Conservation (phyloP, 2,329 filamentous ascomycete genomes). For the Sporothrix sp. region DNA sequence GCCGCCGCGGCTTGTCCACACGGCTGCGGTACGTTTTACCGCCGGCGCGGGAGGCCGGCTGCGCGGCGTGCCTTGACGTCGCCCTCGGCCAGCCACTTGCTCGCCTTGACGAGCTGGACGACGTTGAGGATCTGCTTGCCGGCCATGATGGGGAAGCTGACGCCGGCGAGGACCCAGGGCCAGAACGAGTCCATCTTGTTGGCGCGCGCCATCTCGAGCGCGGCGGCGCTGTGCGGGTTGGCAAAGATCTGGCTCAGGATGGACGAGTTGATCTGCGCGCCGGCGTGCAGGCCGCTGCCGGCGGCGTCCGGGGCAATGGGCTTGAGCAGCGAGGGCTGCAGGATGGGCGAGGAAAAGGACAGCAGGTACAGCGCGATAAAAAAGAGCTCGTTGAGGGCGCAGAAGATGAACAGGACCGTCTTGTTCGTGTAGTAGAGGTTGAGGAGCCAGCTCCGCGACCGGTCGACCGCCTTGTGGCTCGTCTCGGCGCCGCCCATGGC, state of each 20-base stretch:
- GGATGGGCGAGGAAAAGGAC: conserved; percentile 83
- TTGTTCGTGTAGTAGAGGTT: conserved; percentile 97
- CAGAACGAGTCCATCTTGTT: conserved; percentile 64
- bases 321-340: conserved; percentile 74
- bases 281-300: conserved; percentile 49
- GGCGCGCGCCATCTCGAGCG: conserved; percentile 81
- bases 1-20: too few species aligned
- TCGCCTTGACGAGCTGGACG: conserved; percentile 87
- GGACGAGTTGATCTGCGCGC: conserved; percentile 60
- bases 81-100: conserved; percentile 86
- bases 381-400: conserved; percentile 86
- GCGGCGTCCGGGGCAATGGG: conserved; percentile 38
- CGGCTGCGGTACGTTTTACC: too few species aligned
- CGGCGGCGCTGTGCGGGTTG: conserved; percentile 83
- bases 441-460: conserved; percentile 76
- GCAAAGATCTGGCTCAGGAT: conserved; percentile 68
- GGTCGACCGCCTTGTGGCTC: conserved; percentile 90
- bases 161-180: conserved; percentile 70
- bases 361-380: conserved; percentile 98
- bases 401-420: conserved; percentile 86
- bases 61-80: conserved; percentile 58
- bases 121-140: conserved; percentile 92
- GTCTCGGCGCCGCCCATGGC: conserved; percentile 71
- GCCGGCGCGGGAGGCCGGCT: conserved; percentile 39
- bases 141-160: conserved; percentile 80